phyloP scores from a whole-genome alignment of 768 basidiomycete genomes.

The Dendrothele bispora region DNA sequence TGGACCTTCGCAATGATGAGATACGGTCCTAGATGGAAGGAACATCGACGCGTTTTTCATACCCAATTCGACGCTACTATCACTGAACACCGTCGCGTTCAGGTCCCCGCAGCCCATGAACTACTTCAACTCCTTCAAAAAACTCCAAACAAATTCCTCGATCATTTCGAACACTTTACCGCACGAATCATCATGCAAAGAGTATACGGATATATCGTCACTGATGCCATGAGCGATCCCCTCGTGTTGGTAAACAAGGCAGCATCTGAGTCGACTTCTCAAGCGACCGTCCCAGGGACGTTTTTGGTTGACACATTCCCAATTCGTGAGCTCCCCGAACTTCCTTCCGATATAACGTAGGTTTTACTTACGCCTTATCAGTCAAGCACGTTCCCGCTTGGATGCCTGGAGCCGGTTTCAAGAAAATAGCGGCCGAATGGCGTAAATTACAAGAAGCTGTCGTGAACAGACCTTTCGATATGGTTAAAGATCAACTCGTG shows the following conservation, averaged over 20 bases:
- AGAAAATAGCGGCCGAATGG: constrained; percentile 1
- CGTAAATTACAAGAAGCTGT: not conserved
- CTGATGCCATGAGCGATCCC: not conserved
- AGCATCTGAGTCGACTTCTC: not conserved
- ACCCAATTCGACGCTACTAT: not conserved
- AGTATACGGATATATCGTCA: not conserved
- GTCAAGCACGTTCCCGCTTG: not conserved
- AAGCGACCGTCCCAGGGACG: not conserved
- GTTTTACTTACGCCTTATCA: constrained; percentile 28
- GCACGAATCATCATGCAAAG: not conserved
- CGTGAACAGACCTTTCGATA: not conserved
- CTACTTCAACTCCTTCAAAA: not conserved
- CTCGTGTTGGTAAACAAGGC: not conserved
- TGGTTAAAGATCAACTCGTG: not conserved
- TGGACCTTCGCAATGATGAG: not conserved
- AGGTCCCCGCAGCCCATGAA: not conserved
- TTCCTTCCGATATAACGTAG: no score
- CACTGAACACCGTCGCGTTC: not conserved
- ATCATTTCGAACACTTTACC: constrained; percentile 7
- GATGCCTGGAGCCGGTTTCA: constrained; percentile 6
- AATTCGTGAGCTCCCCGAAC: not conserved
- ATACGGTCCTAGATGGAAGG: not conserved
- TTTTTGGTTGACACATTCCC: not conserved
- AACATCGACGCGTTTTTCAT: not conserved
- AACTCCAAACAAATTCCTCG: not conserved